Conservation (phyloP, 176 grass and related monocot species). For the Pontederia crassipes region DNA sequence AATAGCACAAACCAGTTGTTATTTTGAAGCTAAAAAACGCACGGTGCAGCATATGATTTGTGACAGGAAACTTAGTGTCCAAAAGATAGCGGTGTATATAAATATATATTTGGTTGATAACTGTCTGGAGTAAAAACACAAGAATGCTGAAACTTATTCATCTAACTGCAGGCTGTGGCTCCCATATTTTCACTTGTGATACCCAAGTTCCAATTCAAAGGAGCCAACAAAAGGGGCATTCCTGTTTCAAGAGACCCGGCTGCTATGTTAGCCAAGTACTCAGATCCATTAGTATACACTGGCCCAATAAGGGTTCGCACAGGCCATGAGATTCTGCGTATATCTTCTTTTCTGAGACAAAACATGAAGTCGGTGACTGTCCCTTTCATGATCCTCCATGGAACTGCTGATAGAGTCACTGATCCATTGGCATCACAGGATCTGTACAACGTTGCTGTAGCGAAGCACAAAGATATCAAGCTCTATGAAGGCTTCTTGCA, state of each 20-base stretch:
- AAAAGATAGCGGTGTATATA: too few relatives aligned
- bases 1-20: too few relatives aligned
- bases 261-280: constrained; percentile 73
- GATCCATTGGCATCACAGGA: constrained; percentile 74
- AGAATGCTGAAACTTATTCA: background rate
- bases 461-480: constrained; percentile 51
- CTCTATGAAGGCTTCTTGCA: constrained; percentile 82
- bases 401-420: constrained; percentile 66
- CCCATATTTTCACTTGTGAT: constrained; percentile 79
- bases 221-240: constrained; percentile 79
- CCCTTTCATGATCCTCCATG: constrained; percentile 81
- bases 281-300: constrained; percentile 76
- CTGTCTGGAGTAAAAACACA: background rate
- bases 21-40: too few relatives aligned
- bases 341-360: constrained; percentile 57
- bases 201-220: constrained; percentile 88
- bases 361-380: constrained; percentile 57
- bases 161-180: constrained; percentile 62
- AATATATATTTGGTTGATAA: background rate
- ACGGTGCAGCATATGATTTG: too few relatives aligned
- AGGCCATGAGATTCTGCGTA: constrained; percentile 68
- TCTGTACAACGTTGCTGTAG: constrained; percentile 47
- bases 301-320: constrained; percentile 77
- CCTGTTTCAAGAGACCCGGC: constrained; percentile 72
- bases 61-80: too few relatives aligned